These are phyloP conservation scores for Ormosia semicastrata DNA, from an alignment of 306 rosid genomes.

Conservation along the genomic window DNA sequence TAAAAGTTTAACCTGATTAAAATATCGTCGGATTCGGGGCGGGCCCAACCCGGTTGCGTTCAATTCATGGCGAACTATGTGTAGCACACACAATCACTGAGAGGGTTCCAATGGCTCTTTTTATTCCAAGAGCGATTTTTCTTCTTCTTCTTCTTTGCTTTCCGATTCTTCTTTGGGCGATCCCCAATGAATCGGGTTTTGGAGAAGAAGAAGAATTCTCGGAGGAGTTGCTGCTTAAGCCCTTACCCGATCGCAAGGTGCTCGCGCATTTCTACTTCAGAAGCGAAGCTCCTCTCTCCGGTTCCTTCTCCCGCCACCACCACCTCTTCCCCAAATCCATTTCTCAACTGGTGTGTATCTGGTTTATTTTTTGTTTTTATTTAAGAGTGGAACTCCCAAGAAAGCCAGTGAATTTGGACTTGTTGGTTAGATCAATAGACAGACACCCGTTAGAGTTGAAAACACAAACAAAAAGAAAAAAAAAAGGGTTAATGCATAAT, in stretches of 20 bases:
- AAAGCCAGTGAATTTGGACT: no score
- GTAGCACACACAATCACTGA: background rate
- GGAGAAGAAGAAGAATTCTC: constrained; percentile 66
- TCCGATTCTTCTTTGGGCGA: constrained; percentile 20
- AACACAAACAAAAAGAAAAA: no score
- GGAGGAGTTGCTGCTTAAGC: constrained; percentile 84
- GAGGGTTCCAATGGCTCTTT: constrained; percentile 41
- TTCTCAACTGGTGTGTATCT: constrained; percentile 68
- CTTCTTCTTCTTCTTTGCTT: background rate
- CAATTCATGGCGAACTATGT: constrained; percentile 34
- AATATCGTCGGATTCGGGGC: no score
- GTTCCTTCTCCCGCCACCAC: constrained; percentile 72
- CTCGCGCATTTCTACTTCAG: constrained; percentile 82
- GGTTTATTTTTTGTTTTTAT: no score
- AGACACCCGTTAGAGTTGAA: no score
- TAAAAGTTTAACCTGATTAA: no score
- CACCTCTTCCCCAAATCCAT: constrained; percentile 93
- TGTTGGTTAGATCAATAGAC: no score
- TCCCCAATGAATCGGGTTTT: constrained; percentile 27
- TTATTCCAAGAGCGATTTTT: constrained; percentile 10
- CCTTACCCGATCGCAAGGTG: constrained; percentile 88
- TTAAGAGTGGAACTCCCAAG: no score
- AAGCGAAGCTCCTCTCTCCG: constrained; percentile 54
- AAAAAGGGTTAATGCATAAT: no score
- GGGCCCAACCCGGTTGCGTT: no score